A percentile compares a stretch with the other conserved stretches of the same genome.
Evolutionary conservation across 768 basidiomycete species (phyloP).

Genomic region (Lactifluus piperatus): DNA sequence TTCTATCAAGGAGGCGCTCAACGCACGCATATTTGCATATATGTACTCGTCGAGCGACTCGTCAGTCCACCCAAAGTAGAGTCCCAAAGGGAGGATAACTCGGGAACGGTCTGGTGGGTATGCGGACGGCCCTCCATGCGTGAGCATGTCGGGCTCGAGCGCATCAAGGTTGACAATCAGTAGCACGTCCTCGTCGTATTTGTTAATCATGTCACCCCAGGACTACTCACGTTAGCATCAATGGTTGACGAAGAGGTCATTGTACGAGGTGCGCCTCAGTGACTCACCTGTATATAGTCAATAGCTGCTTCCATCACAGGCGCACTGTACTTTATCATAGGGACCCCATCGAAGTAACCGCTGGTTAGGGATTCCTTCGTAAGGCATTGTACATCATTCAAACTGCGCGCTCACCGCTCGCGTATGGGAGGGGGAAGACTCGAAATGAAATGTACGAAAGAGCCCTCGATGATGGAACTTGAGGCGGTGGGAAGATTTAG

Average conservation of each 20-base stretch:
- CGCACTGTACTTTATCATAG: neutral
- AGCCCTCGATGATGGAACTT: conserved; percentile 29
- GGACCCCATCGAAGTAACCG: neutral
- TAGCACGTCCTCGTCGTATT: conserved; percentile 30
- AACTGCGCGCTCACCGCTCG: conserved; percentile 9
- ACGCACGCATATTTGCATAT: neutral
- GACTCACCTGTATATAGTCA: neutral
- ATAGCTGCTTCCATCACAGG: neutral
- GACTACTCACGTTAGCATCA: conserved; percentile 26
- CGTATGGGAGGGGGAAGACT: conserved; percentile 24
- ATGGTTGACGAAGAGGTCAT: too few relatives aligned
- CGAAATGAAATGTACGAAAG: conserved; percentile 30
- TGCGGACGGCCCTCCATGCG: conserved; percentile 13
- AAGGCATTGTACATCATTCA: neutral
- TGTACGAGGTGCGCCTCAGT: neutral
- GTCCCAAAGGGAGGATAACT: neutral
- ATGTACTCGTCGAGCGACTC: conserved; percentile 29
- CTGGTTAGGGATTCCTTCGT: conserved; percentile 8
- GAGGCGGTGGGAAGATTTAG: conserved; percentile 30
- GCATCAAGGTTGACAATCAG: conserved; percentile 30
- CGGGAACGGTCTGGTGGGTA: conserved; percentile 20
- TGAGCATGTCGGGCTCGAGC: conserved; percentile 6
- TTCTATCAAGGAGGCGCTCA: neutral
- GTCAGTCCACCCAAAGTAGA: conserved; percentile 36
- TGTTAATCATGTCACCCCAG: conserved; percentile 34